phyloP scores from a whole-genome alignment of 2,329 filamentous ascomycete species.

The Calonectria hawksworthii region DNA sequence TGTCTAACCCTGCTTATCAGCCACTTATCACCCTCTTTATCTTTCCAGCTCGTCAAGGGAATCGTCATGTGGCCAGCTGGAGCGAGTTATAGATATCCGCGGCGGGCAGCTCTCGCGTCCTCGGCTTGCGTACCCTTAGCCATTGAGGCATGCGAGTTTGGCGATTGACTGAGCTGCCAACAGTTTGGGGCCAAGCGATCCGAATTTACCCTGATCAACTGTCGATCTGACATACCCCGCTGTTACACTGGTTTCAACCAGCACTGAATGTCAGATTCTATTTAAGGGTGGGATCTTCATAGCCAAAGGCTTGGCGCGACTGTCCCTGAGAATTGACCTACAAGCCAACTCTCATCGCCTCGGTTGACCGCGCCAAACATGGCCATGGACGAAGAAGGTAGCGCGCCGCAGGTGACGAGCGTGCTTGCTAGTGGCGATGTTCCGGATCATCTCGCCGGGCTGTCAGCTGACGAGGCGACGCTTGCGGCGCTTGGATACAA shows the following conservation, averaged over 20 bases:
- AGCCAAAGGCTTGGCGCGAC: too few relatives aligned
- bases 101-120: background rate
- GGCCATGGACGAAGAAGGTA: constrained; percentile 18
- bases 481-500: constrained; percentile 30
- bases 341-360: background rate
- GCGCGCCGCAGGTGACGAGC: constrained; percentile 12
- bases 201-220: background rate
- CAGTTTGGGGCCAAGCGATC: background rate
- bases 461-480: constrained; percentile 24
- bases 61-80: background rate
- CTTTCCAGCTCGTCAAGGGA: background rate
- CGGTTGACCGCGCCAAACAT: background rate
- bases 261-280: background rate
- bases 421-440: constrained; percentile 22
- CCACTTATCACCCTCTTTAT: background rate
- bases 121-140: background rate
- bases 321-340: background rate
- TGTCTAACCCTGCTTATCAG: background rate
- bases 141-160: background rate
- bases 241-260: background rate
- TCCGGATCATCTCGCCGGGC: constrained; percentile 10
- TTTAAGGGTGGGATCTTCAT: background rate
- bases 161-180: background rate
- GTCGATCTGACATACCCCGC: background rate
- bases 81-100: background rate